Evolutionary conservation across 2,329 filamentous ascomycete genomes (phyloP), one percentile per base, ranked within the genome.

Genomic region (Penicillium sp.): DNA sequence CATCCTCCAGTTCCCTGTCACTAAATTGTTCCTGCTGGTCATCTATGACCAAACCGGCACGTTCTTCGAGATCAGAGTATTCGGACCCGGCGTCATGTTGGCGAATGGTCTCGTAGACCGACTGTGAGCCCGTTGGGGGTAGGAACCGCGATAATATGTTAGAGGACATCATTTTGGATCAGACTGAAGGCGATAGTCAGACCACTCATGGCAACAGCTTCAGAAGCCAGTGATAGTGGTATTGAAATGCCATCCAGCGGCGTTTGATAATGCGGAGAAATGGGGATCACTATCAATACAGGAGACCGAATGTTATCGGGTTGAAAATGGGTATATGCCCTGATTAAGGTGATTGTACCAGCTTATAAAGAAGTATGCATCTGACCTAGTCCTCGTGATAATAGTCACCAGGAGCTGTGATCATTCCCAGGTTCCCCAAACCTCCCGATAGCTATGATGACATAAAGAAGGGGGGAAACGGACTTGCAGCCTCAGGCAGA

Each of bases 1-100:
- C 76, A 50, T 82, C 79, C 57, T 85, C 82, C 27, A 86, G 77
- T 66, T 86, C 82, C 45, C 83, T 79, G 50, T 84, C 81, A 62
- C 81, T 81, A 64, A 83, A 85, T 40, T 75, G 76, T 45, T 78
- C 78, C 45, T 74, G 76, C 15, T 79, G 69, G 62, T 79, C 79
- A 62, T 81, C 80, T 59, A 81, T 72, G 47, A 77, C 76, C 72
- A 82, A 74, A 17, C 76, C 81, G 45, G 75, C 78, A 56, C 73
- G 75, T 58, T 77, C 76, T 65, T 79, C 78, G 50, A 75, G 60
- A 69, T 79, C 79, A 21, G 75, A 81, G 57, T 63, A 71, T 61
- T 77, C 80, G 59, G 73, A 81, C 35, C 68, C 76, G 61, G 74
- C 74, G 56, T 79, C 75, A 62, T 81, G 73, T 62, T 78, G 72